Base-by-base conservation (phyloP, 208 protist species). In the Crithidia thermophila region DNA sequence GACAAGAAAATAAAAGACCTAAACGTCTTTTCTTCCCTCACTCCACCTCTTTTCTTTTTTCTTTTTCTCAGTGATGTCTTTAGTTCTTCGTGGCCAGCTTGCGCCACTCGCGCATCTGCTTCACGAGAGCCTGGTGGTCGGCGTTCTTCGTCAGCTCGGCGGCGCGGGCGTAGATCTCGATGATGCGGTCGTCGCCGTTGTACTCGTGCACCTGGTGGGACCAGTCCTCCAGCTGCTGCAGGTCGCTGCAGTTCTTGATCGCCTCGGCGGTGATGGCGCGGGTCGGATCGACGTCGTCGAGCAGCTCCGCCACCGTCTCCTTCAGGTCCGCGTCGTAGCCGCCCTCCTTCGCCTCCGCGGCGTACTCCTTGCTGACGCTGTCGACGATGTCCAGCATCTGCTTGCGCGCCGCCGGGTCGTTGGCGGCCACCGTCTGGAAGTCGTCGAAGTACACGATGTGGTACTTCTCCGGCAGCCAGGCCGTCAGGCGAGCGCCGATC, bases 381-480 rank as follows among this genome's bases (percentile, higher is more conserved):
- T 90, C 81, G 34, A 94, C 86, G 47, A 94, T 89, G 31, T 71
- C 56, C 13, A 89, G 55, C 88, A 94, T 94, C 66, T 91, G 85
- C 60, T 73, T 72, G n/a, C 86, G 85, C 31, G 83, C 83, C 30
- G 58, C 50, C 4, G 74, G 7, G 68, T 94, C 85, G 50, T 94
- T 94, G 27, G 88, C 88, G 40, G 88, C 88, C 9, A 94, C 88
- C 3, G 88, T 94, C 66, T 94, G 88, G 75, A 91, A 94, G 75
- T 94, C 88, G 42, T 94, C 88, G 46, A 92, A 89, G 72, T 94
- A 94, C 33, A 94, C 85, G 52, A 94, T 94, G 70, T 94, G 88
- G 72, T 94, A 94, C 77, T 94, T 94, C 84, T 94, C 88, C 16
- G 88, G 88, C 55, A 94, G 88, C 88, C 88, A 94, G 16, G 88